Evolutionary conservation across 306 rosid species (phyloP), one percentile per base, ranked within the genome.

Genomic region (Sophora flavescens): DNA sequence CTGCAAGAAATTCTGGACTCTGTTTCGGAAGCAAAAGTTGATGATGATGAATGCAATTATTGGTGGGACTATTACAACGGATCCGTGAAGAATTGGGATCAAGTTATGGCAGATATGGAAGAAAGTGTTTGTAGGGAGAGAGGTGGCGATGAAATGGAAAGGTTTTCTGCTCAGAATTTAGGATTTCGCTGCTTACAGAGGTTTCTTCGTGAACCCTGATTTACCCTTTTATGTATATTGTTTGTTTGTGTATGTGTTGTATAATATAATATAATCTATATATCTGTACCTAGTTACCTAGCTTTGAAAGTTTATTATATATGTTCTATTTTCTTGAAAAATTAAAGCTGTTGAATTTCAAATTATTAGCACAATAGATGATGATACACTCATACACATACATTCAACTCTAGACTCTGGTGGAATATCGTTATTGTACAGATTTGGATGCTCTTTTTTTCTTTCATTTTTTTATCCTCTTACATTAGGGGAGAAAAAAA

Each of bases 131-230:
- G 98, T 67, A 79, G 88, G 60, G 96, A 88, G 60, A 84, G 82
- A 78, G 97, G 96, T 8, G 97, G 96, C 22, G 90, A 94, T 7
- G 97, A 90, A 22, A 63, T 94, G 95, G 96, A 89, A 33, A 80
- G 64, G 58, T 94, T 89, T 69, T 90, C 88, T 65, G 88, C 88
- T 64, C 86, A 88, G 62, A 68, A 88, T 73, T 71, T 94, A 33
- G 98, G 97, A 4, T 89, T 94, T 73, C 97, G 97, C 0, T 94
- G 98, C 85, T 74, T 94, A 1, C 93, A 88, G 80, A 89, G 97
- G 86, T 92, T 94, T 82, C 93, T 94, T 8, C 82, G 84, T 51
- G 89, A 88, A 86, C 87, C 87, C 6, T 91, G 81, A 88, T 60
- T 57, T 15, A 4, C 32, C 32, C 32, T 2, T 30, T 30, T 30